phyloP scores from a whole-genome alignment of 1,284 basidiomycete species.

The Moniliophthora roreri region DNA sequence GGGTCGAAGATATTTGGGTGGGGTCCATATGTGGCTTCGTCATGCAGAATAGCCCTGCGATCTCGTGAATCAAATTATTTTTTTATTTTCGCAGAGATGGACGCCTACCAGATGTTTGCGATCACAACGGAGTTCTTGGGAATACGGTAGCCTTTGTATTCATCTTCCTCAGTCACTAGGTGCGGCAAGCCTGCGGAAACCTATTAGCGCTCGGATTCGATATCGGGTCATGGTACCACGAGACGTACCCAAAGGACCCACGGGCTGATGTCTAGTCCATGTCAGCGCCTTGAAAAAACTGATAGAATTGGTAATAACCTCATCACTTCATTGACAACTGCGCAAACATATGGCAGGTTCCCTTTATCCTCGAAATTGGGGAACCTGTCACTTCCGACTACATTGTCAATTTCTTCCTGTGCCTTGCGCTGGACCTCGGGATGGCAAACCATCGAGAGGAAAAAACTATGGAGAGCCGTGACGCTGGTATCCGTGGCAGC shows the following conservation, averaged over 20 bases:
- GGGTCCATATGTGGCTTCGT: constrained; percentile 10
- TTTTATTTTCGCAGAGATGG: too few species aligned
- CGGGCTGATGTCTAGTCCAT: too few species aligned
- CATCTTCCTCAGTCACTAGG: neutral
- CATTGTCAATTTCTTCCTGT: neutral
- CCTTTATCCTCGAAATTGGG: neutral
- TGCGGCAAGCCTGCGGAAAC: neutral
- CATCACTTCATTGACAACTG: neutral
- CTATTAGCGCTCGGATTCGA: too few species aligned
- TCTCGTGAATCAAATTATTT: neutral
- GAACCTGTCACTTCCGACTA: neutral
- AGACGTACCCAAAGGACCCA: too few species aligned
- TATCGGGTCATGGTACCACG: too few species aligned
- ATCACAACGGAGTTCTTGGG: neutral
- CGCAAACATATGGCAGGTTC: neutral
- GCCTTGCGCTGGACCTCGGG: neutral
- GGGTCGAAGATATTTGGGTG: constrained; percentile 8
- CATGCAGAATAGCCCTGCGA: constrained; percentile 19
- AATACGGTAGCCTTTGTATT: neutral
- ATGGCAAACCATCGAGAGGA: neutral
- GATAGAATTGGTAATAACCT: neutral
- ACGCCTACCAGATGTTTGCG: neutral
- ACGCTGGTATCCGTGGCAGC: neutral
- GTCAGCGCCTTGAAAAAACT: neutral
- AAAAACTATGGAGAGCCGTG: neutral